phyloP scores from a whole-genome alignment of 495 filamentous ascomycete species.

The Aspergillus cristatus region DNA sequence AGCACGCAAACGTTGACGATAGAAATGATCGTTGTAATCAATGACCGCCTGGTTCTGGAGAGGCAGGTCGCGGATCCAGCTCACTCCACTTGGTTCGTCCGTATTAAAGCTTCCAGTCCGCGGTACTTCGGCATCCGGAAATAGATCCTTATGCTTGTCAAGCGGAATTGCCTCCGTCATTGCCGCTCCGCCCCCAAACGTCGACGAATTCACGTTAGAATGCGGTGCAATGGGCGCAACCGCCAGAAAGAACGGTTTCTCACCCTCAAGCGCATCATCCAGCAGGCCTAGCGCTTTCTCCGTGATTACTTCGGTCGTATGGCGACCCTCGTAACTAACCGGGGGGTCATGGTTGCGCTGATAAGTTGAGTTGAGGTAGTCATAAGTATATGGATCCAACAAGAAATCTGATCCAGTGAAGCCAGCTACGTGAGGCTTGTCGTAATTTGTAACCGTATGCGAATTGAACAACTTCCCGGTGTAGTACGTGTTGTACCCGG shows the following conservation, averaged over 20 bases:
- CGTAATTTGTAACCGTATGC: conserved; percentile 44
- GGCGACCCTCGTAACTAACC: conserved; percentile 37
- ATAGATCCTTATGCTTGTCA: conserved; percentile 28
- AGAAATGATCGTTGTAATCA: conserved; percentile 60
- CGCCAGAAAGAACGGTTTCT: conserved; percentile 57
- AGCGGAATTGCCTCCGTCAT: conserved; percentile 47
- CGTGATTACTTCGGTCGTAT: conserved; percentile 47
- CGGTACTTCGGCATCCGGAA: conserved; percentile 29
- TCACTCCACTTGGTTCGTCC: conserved; percentile 48
- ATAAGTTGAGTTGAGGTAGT: conserved; percentile 49
- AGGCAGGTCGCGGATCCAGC: conserved; percentile 50
- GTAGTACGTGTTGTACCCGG: conserved; percentile 58
- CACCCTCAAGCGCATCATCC: conserved; percentile 45
- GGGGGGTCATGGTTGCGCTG: conserved; percentile 46
- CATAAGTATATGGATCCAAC: conserved; percentile 55
- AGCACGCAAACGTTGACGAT: conserved; percentile 52
- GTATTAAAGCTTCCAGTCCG: conserved; percentile 35
- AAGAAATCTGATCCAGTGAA: conserved; percentile 47
- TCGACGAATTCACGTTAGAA: conserved; percentile 40
- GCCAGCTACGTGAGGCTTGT: conserved; percentile 43
- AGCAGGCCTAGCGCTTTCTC: conserved; percentile 54
- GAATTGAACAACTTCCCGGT: conserved; percentile 58
- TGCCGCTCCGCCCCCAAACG: conserved; percentile 5
- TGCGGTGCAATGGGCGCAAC: conserved; percentile 62
- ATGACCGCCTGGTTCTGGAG: conserved; percentile 45